Evolutionary conservation across 2,329 filamentous ascomycete genomes (phyloP), one percentile per base, ranked within the genome.

Genomic region (Ophiostoma piceae): DNA sequence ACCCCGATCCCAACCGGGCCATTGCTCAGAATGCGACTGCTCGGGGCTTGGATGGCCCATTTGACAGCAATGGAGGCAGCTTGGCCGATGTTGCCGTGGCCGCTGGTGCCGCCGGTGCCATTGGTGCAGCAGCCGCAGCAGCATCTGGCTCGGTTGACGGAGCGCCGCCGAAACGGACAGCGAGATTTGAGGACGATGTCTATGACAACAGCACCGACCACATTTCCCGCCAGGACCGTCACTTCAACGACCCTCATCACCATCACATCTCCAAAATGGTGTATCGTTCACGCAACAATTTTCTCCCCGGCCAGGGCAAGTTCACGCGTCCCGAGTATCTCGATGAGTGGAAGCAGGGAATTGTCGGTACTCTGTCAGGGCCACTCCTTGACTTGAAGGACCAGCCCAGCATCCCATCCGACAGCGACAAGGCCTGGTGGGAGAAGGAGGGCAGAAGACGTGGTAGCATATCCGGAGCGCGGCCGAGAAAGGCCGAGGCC

Each of bases 351-450:
- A 89, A 85, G 76, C 88, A 87, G 75, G 89, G 84, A 8, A 86
- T 85, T 0, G 82, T 89, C 43, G 89, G 88, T 43, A 84, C 84
- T 8, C 79, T 92, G 3, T 82, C 83, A 0, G 84, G 85, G 1
- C 77, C 81, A 0, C 79, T 91, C 67, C 82, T 92, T 39, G 86
- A 91, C 71, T 83, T 91, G 41, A 81, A 83, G 70, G 78, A 81
- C 9, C 77, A 80, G 7, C 76, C 79, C 76, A 26, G 71, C 78
- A 19, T 74, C 8, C 74, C 9, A 70, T 75, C 0, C 39, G 85
- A 88, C 60, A 84, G 81, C 72, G 82, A 82, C 72, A 84, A 85
- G 73, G 82, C 91, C 1, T 96, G 92, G 92, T 95, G 92, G 92
- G 92, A 96, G 76, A 68, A 82, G 79, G 72, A 80, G 79, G 72